Base-by-base conservation (phyloP, 768 basidiomycete species). In the Mycena belliarum region DNA sequence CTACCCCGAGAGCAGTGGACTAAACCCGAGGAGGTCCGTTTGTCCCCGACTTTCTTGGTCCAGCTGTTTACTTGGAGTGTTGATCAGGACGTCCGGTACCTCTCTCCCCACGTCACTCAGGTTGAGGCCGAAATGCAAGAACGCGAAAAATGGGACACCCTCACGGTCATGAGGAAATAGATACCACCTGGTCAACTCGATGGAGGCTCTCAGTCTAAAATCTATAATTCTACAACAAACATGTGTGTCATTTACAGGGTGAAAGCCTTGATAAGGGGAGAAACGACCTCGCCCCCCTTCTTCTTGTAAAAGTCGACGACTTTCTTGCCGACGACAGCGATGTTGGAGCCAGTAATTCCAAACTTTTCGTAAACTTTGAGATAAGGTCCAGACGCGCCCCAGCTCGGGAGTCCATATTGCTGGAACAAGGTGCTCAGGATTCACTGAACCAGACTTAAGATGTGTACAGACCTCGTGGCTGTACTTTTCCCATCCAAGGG, bases 371-470 rank as follows among this genome's bases (percentile, higher is more conserved):
- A 97, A 14, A 95, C 89, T 77, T 94, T 82, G 73, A 86, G 81
- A 70, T 92, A 94, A 12, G 95, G 94, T 51, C 89, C 94, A 20
- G 93, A 95, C 16, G 91, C 86, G 69, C 94, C 94, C 89, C 91
- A 97, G 32, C 79, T 80, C 33, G 75, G 65, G 56, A 91, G 71
- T 67, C 90, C 91, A 59, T 78, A 91, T 80, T 91, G 89, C 81
- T 85, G 65, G 12, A 62, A 52, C 20, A 53, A 33, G 23, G 38
- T 60, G 48, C 72, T n/a, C 59, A 57, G 20, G 10, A 25, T 7
- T 26, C 12, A 23, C 26, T 40, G 10, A 21, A 45, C n/a, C 24
- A 41, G n/a, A n/a, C 46, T 53, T 38, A 7, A 15, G 20, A n/a
- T 6, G 37, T 20, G 7, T 38, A 62, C 46, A 23, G 70, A 76